phyloP scores from a whole-genome alignment of 176 grass and related monocot species.

The bread wheat (Triticum aestivum) region DNA sequence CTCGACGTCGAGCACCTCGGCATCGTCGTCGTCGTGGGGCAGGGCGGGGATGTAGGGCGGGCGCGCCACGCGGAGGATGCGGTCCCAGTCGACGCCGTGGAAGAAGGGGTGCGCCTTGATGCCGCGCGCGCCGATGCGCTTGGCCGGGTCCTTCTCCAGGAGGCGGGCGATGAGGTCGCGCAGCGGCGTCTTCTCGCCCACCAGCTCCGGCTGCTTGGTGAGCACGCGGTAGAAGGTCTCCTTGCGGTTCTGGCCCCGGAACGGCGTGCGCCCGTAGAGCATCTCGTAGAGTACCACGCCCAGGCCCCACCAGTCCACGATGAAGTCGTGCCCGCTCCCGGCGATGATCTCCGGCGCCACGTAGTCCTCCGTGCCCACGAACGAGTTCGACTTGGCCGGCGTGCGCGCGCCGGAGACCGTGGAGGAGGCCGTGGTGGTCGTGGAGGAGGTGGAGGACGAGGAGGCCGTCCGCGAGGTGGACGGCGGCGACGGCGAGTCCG shows the following conservation, averaged over 20 bases:
- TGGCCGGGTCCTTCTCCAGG: conserved; percentile 89
- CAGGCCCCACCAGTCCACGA: conserved; percentile 94
- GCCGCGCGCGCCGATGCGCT: conserved; percentile 52
- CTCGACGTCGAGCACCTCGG: conserved; percentile 76
- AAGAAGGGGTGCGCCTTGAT: conserved; percentile 91
- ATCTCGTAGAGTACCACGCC: conserved; percentile 96
- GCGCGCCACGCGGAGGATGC: conserved; percentile 61
- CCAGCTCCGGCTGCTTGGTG: conserved; percentile 74
- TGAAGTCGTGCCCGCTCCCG: conserved; percentile 85
- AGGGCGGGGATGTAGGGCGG: conserved; percentile 74
- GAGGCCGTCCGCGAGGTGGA: conserved; percentile 49
- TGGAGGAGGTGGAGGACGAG: conserved; percentile 38
- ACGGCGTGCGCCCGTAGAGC: conserved; percentile 95
- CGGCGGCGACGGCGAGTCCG: conserved; percentile 39
- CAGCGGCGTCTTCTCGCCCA: conserved; percentile 79
- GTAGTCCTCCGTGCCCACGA: conserved; percentile 99
- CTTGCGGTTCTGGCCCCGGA: conserved; percentile 89
- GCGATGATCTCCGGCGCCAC: conserved; percentile 96
- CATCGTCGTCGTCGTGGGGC: conserved; percentile 2
- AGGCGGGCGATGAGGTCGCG: conserved; percentile 72
- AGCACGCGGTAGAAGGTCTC: conserved; percentile 98
- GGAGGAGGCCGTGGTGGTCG: conserved; percentile 26
- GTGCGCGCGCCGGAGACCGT: conserved; percentile 11
- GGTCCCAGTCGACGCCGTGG: conserved; percentile 70
- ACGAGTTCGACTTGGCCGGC: conserved; percentile 83